A percentile compares a stretch with the other conserved stretches of the same genome.
phyloP scores from a whole-genome alignment of 139 green algal species.

The Yamagishiella unicocca region DNA sequence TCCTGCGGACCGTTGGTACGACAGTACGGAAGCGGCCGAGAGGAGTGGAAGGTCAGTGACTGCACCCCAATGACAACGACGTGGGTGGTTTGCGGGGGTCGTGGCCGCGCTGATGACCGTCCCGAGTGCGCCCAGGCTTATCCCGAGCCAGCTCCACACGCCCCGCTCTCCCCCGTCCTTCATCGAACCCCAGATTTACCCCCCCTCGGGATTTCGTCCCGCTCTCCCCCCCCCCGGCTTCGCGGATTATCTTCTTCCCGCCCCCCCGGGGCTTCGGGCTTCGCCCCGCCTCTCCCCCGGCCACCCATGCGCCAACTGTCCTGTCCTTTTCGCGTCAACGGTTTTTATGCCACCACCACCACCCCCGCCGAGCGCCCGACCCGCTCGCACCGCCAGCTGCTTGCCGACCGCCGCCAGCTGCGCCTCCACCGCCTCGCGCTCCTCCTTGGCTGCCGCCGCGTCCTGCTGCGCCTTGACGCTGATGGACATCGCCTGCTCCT shows the following conservation, averaged over 20 bases:
- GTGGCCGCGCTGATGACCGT: no score
- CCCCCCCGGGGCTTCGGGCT: no score
- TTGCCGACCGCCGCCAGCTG: slow-evolving; percentile 21
- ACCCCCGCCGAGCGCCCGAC: no score
- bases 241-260: no score
- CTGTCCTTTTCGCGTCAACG: no score
- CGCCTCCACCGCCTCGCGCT: slow-evolving; percentile 37
- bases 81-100: no score
- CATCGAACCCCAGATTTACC: neutral
- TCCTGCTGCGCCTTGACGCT: slow-evolving; percentile 55
- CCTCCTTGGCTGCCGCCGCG: slow-evolving; percentile 39
- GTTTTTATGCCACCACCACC: no score
- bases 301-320: neutral
- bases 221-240: neutral
- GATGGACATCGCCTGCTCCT: slow-evolving; percentile 56
- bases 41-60: neutral
- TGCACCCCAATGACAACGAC: neutral
- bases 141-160: no score
- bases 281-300: neutral
- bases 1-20: slow-evolving; percentile 13
- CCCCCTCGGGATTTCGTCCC: neutral
- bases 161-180: no score
- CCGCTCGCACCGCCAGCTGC: slow-evolving; percentile 23
- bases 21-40: neutral
- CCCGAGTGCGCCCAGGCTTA: no score